phyloP scores from a whole-genome alignment of 176 grass and related monocot genomes.

The Sorghum bicolor region Sorghum_bicolor_NCBIv3 NC_012872.2:74110501-74111000 shows the following conservation, averaged over 20 bases:
- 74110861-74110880: not conserved
- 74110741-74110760: not conserved
- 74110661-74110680: not conserved
- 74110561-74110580: conserved; percentile 12
- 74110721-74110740: not conserved
- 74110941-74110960: not conserved
- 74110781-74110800: not conserved
- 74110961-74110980: not conserved
- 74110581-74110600: not conserved
- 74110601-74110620: not conserved
- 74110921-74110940: not conserved
- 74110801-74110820: not conserved
- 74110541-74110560: conserved; percentile 4
- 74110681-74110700: not conserved
- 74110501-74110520: not conserved
- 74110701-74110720: not conserved
- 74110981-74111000: not conserved
- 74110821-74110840: not conserved
- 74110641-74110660: not conserved
- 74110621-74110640: not conserved
- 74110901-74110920: not conserved
- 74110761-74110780: conserved; percentile 1
- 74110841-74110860: not conserved
- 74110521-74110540: conserved; percentile 11
- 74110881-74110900: not conserved